Base-by-base conservation (phyloP, 2,329 filamentous ascomycete species). In the Aspergillus fumigatus region DNA sequence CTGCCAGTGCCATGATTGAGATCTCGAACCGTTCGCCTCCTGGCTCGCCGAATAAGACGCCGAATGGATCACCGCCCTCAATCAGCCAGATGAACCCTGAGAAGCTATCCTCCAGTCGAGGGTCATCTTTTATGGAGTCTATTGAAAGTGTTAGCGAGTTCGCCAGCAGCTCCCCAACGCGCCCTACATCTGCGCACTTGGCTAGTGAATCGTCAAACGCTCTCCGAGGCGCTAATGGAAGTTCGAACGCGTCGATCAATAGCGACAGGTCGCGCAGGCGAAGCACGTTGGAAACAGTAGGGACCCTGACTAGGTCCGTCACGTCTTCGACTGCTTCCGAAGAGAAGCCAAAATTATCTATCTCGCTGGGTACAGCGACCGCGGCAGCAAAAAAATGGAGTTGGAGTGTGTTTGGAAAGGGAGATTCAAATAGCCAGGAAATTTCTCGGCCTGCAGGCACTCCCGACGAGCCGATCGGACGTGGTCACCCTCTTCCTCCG, bases 401-500 rank as follows among this genome's bases (percentile, higher is more conserved):
- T 41, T 77, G 74, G 75, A 78, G 75, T 56, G 77, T 84, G 21
- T 74, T 82, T 49, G 73, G 71, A 38, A 77, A 73, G 62, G 66
- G 63, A 29, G 72, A 79, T n/a, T 59, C 66, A 38, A 75, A 68
- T 35, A 73, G 76, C 11, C 73, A 71, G 14, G 79, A 80, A 26
- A 71, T 70, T 4, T 69, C 71, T 50, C 63, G 68, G 38, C 62
- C 69, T 57, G 69, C 74, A 7, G 72, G 70, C 48, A 84, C 59
- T 71, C 84, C 74, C 62, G 82, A 75, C 61, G 84, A 90, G 64
- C 91, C 91, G 1, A 91, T 95, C 78, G 92, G 92, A 1, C 83
- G 91, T 41, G 91, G 91, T 0, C 87, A 88, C 64, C 91, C 91
- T 1, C 77, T 96, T 19, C 91, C 90, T 49, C 90, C 91, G 8